Percentiles rank a stretch among this genome's conserved stretches.
phyloP scores from a whole-genome alignment of 495 filamentous ascomycete genomes.

The Astrocystis sublimbata region DNA sequence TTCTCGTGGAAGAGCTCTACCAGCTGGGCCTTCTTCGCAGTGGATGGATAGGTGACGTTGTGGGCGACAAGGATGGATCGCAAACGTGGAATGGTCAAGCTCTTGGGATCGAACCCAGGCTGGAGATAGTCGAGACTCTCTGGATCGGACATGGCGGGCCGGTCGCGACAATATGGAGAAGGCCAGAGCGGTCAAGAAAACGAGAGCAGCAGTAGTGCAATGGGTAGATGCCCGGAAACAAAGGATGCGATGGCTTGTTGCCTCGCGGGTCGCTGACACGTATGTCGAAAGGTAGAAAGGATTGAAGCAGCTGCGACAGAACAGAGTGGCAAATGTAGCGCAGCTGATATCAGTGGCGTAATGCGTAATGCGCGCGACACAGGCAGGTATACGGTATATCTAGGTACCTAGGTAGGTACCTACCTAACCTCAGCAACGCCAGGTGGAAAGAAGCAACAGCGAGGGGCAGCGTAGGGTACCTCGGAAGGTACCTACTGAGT shows the following conservation, averaged over 20 bases:
- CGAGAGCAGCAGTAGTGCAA: neutral
- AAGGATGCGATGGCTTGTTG: neutral
- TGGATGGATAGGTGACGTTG: conserved; percentile 76
- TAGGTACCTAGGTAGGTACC: too few relatives aligned
- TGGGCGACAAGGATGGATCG: conserved; percentile 87
- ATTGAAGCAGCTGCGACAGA: too few relatives aligned
- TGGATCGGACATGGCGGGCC: conserved; percentile 56
- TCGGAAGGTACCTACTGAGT: too few relatives aligned
- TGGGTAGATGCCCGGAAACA: neutral
- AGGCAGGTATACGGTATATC: too few relatives aligned
- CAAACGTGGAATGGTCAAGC: conserved; percentile 80
- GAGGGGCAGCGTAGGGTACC: neutral
- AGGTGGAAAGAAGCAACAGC: neutral
- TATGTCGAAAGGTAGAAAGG: too few relatives aligned
- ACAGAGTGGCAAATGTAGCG: too few relatives aligned
- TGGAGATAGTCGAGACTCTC: conserved; percentile 81
- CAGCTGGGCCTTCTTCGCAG: conserved; percentile 83
- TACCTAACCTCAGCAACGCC: too few relatives aligned
- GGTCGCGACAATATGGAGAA: neutral
- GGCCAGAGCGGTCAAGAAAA: neutral
- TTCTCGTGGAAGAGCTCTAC: conserved; percentile 79
- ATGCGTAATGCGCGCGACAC: neutral
- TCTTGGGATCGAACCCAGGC: conserved; percentile 77
- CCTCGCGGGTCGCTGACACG: neutral
- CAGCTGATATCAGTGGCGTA: too few relatives aligned